Conservation (phyloP, 169 alveolate species). For the Babesia bovis region DNA sequence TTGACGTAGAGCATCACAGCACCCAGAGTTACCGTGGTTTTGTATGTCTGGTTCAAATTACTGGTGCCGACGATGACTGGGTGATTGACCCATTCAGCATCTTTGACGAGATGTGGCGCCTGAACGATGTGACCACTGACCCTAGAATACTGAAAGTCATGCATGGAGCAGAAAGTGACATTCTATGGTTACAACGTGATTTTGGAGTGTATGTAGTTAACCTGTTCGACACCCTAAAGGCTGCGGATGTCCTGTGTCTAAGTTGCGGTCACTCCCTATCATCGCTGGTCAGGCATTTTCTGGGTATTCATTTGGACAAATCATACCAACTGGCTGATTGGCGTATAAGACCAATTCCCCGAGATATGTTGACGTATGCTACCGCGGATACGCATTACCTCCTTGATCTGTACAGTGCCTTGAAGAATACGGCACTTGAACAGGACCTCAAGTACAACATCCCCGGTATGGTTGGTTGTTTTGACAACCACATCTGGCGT, state of each 20-base stretch:
- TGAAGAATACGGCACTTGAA: conserved; percentile 72
- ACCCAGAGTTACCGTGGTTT: conserved; percentile 82
- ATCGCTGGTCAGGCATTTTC: conserved; percentile 74
- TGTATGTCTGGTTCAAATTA: conserved; percentile 90
- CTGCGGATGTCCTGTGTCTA: conserved; percentile 84
- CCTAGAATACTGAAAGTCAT: conserved; percentile 91
- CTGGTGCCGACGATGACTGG: conserved; percentile 87
- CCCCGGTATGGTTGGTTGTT: conserved; percentile 5
- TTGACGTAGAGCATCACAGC: conserved; percentile 66
- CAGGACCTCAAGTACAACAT: conserved; percentile 4
- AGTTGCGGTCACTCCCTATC: conserved; percentile 78
- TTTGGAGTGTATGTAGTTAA: conserved; percentile 93
- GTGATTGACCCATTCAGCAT: conserved; percentile 89
- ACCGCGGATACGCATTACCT: conserved; percentile 91
- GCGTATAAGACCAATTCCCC: conserved; percentile 89
- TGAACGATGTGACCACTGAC: conserved; percentile 88
- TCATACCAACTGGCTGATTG: conserved; percentile 91
- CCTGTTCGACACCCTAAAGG: conserved; percentile 92
- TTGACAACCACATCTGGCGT: conserved; percentile 28
- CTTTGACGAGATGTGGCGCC: conserved; percentile 75
- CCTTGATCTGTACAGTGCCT: conserved; percentile 84
- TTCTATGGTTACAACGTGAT: conserved; percentile 93
- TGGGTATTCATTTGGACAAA: conserved; percentile 87
- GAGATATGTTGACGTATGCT: conserved; percentile 89
- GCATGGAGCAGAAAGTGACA: conserved; percentile 92